Percentiles rank a stretch among this genome's conserved stretches.
Conservation (phyloP, 2,329 filamentous ascomycete genomes). For the Scopulariopsis brevicaulis region DNA sequence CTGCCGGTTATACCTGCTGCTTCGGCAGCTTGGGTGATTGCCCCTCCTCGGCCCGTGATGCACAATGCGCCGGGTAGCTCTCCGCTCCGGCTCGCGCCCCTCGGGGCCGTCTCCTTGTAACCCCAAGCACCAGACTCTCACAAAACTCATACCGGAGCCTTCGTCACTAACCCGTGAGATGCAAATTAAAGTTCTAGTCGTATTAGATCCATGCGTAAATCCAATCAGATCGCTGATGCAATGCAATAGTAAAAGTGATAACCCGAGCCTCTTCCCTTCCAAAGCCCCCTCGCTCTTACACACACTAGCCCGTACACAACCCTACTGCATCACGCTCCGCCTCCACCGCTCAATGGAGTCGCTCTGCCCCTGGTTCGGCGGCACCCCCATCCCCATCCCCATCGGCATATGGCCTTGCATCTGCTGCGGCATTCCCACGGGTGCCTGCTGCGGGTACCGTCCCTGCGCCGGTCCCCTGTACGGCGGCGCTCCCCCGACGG, state of each 20-base stretch:
- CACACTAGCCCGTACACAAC: not conserved
- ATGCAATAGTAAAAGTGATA: not conserved
- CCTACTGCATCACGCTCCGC: not conserved
- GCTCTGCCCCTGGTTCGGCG: not conserved
- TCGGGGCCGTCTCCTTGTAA: too few species aligned
- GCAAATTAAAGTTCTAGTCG: not conserved
- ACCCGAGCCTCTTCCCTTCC: not conserved
- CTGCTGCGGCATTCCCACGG: slow-evolving; percentile 14
- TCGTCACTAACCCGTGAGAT: not conserved
- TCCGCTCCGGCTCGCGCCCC: too few species aligned
- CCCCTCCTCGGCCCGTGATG: too few species aligned
- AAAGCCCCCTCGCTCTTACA: not conserved
- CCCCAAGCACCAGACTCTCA: not conserved
- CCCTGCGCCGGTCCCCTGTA: not conserved
- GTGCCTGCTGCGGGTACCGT: not conserved
- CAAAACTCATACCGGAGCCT: not conserved
- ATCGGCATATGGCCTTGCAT: slow-evolving; percentile 6
- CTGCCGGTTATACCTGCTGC: too few species aligned
- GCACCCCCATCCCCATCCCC: slow-evolving; percentile 7
- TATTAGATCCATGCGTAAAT: slow-evolving; percentile 1
- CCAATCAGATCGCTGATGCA: not conserved
- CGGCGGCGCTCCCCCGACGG: slow-evolving; percentile 8
- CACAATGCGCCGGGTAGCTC: too few species aligned
- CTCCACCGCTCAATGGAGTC: not conserved
- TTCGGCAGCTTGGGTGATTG: too few species aligned